Base-by-base conservation (phyloP, 257 asterid species). In the Lantana camara region DNA sequence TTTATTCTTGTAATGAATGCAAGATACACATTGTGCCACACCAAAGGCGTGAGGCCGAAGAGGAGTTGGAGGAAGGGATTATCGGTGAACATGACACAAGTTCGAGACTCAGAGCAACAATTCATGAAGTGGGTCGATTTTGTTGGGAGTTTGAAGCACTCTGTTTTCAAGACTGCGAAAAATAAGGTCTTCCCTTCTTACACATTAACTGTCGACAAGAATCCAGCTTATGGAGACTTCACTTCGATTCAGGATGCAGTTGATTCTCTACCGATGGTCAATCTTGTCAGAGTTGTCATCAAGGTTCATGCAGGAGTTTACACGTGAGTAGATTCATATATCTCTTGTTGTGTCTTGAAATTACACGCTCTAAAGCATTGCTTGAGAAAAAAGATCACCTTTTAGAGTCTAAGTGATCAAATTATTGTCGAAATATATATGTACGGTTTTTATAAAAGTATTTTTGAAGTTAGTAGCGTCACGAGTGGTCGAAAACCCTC, bases 291-390 rank as follows among this genome's bases (percentile, higher is more conserved):
- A 42, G 97, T 85, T 50, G 76, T 87, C 55, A 90, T 93, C 85
- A 82, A 66, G 38, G 81, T 93, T 64, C 94, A 87, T 82, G 88
- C 96, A 61, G 99, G 99, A 3, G 71, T 87, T 76, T 93, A 93
- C 85, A 82, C 69, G 99, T 93, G 40, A 78, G 96, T 80, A 61
- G 35, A 24, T 9, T 16, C 16, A n/a, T 13, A 19, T 17, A 0
- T 17, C 24, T 17, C 16, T 19, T 54, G 14, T 57, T 11, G 13
- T 16, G 0, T 34, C 23, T 19, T 32, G 46, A 37, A 17, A 37
- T 57, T 57, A 16, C 30, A 35, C 32, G 20, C 19, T 32, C 19
- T 19, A 29, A 54, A 47, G n/a, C n/a, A n/a, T n/a, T n/a, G n/a
- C n/a, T n/a, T n/a, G n/a, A n/a, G n/a, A n/a, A n/a, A n/a, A n/a